These are phyloP conservation scores for Russula sp. DNA, from an alignment of 768 basidiomycete species.

Conservation along the genomic window DNA sequence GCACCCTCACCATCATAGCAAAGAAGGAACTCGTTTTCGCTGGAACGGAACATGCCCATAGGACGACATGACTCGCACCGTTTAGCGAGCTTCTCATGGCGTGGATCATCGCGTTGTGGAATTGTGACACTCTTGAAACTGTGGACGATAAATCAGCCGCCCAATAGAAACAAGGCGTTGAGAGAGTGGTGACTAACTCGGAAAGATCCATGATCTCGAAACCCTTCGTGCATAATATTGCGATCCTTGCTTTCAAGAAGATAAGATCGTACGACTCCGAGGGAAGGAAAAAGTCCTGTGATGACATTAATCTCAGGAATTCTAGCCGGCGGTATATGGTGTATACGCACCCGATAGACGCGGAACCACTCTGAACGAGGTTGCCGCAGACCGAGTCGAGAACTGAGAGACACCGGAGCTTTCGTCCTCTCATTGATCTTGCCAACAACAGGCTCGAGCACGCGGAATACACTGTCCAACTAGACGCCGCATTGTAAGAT, in stretches of 20 bases:
- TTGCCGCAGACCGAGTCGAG: conserved; percentile 72
- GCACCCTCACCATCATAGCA: conserved; percentile 73
- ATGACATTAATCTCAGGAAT: background rate
- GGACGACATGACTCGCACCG: conserved; percentile 80
- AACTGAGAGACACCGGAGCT: conserved; percentile 65
- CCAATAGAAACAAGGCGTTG: background rate
- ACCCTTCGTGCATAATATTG: conserved; percentile 88
- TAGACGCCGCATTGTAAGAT: conserved; percentile 31
- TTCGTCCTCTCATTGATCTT: conserved; percentile 72
- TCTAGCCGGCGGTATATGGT: background rate
- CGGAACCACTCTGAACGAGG: conserved; percentile 94
- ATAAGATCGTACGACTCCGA: conserved; percentile 88
- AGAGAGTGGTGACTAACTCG: conserved; percentile 55
- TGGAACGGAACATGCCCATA: conserved; percentile 85
- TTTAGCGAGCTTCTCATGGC: conserved; percentile 65
- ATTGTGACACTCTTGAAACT: conserved; percentile 89
- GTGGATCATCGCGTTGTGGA: conserved; percentile 72
- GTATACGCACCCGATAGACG: conserved; percentile 60
- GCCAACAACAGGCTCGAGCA: conserved; percentile 93
- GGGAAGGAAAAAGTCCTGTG: conserved; percentile 83
- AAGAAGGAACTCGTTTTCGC: conserved; percentile 84
- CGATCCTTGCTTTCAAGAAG: conserved; percentile 92
- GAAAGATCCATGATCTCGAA: conserved; percentile 98
- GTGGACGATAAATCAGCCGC: conserved; percentile 14
- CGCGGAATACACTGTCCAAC: conserved; percentile 92